phyloP scores from a whole-genome alignment of 176 grass and related monocot genomes.

The Aechmea fasciata region DNA sequence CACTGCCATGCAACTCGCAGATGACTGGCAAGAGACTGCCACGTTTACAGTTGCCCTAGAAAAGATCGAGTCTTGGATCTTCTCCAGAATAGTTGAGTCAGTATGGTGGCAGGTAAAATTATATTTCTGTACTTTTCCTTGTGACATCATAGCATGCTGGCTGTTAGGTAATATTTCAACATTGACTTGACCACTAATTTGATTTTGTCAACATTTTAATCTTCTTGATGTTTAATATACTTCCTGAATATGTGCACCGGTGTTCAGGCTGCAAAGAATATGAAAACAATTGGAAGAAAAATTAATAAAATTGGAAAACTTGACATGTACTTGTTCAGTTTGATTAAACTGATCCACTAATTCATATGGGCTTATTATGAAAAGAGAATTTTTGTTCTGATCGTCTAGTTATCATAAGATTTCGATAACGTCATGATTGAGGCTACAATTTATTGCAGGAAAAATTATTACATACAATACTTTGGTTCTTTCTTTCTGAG shows the following conservation, averaged over 20 bases:
- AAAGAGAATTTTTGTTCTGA: background rate
- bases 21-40: slow-evolving; percentile 66
- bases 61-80: slow-evolving; percentile 94
- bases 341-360: background rate
- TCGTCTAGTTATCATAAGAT: background rate
- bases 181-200: background rate
- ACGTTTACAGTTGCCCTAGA: slow-evolving; percentile 61
- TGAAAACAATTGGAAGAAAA: background rate
- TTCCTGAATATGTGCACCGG: background rate
- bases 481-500: too few relatives aligned
- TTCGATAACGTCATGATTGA: too few relatives aligned
- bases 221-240: background rate
- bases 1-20: slow-evolving; percentile 22
- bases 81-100: slow-evolving; percentile 73
- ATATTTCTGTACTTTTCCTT: background rate
- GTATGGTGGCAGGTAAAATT: slow-evolving; percentile 96
- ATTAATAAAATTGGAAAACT: background rate
- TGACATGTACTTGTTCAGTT: background rate
- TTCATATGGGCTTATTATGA: background rate
- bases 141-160: background rate
- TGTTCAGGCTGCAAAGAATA: background rate
- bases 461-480: too few relatives aligned
- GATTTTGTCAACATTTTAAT: background rate
- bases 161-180: background rate
- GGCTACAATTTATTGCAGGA: too few relatives aligned